A percentile compares a stretch with the other conserved stretches of the same genome.
Conservation (phyloP, 2,329 filamentous ascomycete species). For the Lachnellula cervina region DNA sequence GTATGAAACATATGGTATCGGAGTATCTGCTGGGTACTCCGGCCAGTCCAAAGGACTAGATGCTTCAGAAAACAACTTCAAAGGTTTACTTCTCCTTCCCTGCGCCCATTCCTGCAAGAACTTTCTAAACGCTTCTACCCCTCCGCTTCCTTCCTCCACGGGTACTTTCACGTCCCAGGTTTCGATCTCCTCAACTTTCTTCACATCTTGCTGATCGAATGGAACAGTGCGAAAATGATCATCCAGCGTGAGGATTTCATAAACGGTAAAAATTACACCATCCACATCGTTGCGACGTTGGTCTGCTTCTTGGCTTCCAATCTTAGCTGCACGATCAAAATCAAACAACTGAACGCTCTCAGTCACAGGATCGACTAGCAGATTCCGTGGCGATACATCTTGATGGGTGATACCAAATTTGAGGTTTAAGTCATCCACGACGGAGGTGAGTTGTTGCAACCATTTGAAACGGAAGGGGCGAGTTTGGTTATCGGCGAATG, state of each 20-base stretch:
- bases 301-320: neutral
- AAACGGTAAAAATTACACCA: conserved; percentile 13
- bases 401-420: conserved; percentile 35
- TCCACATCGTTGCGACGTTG: conserved; percentile 26
- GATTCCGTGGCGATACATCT: conserved; percentile 36
- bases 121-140: too few relatives aligned
- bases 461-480: conserved; percentile 34
- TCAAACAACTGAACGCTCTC: conserved; percentile 35
- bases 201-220: neutral
- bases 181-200: neutral
- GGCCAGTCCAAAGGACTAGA: too few relatives aligned
- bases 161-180: too few relatives aligned
- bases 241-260: conserved; percentile 11
- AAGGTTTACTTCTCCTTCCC: too few relatives aligned
- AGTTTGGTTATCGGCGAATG: conserved; percentile 18
- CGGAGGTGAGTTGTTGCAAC: conserved; percentile 33
- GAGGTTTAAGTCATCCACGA: conserved; percentile 37
- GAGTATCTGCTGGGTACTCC: too few relatives aligned
- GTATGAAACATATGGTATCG: too few relatives aligned
- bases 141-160: too few relatives aligned
- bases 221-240: too few relatives aligned
- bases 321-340: conserved; percentile 22
- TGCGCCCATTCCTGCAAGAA: too few relatives aligned
- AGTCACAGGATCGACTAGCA: conserved; percentile 33
- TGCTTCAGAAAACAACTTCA: too few relatives aligned